phyloP scores from a whole-genome alignment of 805 yeast species.

The Teunomyces stri region DNA sequence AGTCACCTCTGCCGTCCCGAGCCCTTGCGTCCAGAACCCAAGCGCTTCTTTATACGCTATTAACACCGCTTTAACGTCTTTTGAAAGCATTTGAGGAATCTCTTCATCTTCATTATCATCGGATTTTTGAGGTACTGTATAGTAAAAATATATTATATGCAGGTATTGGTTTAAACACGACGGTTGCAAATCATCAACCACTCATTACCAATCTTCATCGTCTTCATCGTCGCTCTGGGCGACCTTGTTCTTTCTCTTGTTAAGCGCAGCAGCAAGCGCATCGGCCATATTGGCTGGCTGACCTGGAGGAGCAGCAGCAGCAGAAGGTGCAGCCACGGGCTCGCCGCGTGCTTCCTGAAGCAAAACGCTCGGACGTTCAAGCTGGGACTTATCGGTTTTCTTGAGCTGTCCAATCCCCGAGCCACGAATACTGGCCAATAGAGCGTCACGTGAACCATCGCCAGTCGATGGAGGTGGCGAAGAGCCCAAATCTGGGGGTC shows the following conservation, averaged over 20 bases:
- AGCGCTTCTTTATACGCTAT: conserved; percentile 31
- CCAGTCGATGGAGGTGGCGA: conserved; percentile 33
- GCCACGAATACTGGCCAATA: conserved; percentile 80
- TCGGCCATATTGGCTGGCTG: conserved; percentile 73
- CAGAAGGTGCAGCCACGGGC: conserved; percentile 32
- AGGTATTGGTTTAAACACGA: not conserved
- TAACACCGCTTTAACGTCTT: conserved; percentile 14
- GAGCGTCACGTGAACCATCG: conserved; percentile 71
- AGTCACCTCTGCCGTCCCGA: not conserved
- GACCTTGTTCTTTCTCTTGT: conserved; percentile 77
- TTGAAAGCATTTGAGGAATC: not conserved
- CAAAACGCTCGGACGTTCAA: conserved; percentile 74
- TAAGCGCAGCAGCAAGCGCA: conserved; percentile 84
- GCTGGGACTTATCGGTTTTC: conserved; percentile 78
- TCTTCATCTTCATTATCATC: not conserved
- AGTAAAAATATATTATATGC: not conserved
- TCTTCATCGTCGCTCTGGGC: conserved; percentile 81
- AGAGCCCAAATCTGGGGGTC: conserved; percentile 26
- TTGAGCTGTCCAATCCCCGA: conserved; percentile 66
- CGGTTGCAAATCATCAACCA: not conserved
- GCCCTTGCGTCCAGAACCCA: conserved; percentile 20
- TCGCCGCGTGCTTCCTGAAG: conserved; percentile 73
- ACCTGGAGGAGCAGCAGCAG: conserved; percentile 45
- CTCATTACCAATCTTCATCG: conserved; percentile 54
- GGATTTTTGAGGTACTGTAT: not conserved